Conservation (phyloP, 2,329 filamentous ascomycete genomes). For the Dothistroma septosporum region DNA sequence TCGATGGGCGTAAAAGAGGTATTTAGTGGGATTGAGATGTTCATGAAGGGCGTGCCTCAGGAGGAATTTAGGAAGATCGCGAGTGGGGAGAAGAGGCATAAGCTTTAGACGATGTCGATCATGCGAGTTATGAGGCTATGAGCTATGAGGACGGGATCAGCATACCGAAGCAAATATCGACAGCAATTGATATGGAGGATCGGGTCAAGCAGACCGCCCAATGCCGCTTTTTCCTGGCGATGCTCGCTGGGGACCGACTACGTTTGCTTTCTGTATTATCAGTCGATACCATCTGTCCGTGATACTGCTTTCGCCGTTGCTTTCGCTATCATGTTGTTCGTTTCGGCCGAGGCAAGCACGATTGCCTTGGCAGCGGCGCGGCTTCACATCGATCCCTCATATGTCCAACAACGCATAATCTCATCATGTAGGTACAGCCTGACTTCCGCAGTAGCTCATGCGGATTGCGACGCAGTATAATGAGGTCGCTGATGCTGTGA, state of each 20-base stretch:
- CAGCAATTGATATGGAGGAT: background rate
- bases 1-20: slow-evolving; percentile 77
- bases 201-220: too few relatives aligned
- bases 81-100: slow-evolving; percentile 87
- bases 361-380: background rate
- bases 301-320: background rate
- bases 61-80: slow-evolving; percentile 83
- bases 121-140: background rate
- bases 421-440: too few relatives aligned
- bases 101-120: slow-evolving; percentile 54
- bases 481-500: background rate
- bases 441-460: too few relatives aligned
- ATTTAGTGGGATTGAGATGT: slow-evolving; percentile 77
- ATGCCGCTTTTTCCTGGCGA: too few relatives aligned
- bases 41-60: slow-evolving; percentile 76
- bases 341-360: background rate
- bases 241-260: background rate
- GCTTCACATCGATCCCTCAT: background rate
- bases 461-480: background rate
- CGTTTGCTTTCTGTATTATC: background rate
- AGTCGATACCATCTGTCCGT: background rate
- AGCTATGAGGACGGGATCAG: background rate
- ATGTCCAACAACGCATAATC: background rate
- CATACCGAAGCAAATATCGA: background rate
- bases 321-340: background rate